A percentile compares a stretch with the other conserved stretches of the same genome.
Conservation (phyloP, 371 early-diverging fungal genomes). For the Mucor mucedo region DNA sequence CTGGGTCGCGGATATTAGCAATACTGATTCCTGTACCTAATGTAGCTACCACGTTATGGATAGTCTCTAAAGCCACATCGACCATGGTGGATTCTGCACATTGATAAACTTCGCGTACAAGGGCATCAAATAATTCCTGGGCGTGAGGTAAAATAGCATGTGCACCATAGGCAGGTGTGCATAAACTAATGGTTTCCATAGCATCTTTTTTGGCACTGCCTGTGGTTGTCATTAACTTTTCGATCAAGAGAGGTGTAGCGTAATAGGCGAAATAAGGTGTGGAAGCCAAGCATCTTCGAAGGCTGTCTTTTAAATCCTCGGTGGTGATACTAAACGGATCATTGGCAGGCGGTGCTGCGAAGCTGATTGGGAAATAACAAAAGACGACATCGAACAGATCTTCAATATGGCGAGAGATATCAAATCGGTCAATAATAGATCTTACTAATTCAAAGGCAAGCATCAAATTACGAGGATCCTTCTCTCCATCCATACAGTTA, state of each 20-base stretch:
- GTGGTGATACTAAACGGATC: slow-evolving; percentile 88
- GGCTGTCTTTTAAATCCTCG: slow-evolving; percentile 77
- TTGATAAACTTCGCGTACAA: slow-evolving; percentile 68
- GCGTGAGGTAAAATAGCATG: slow-evolving; percentile 64
- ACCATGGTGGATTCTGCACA: slow-evolving; percentile 69
- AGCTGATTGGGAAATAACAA: slow-evolving; percentile 97
- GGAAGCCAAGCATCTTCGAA: slow-evolving; percentile 71
- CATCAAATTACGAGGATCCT: slow-evolving; percentile 95
- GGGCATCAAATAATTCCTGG: slow-evolving; percentile 65
- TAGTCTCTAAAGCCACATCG: slow-evolving; percentile 57
- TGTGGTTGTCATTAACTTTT: slow-evolving; percentile 80
- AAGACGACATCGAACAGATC: slow-evolving; percentile 91
- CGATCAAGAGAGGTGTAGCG: slow-evolving; percentile 80
- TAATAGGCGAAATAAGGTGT: slow-evolving; percentile 74
- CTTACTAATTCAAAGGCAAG: slow-evolving; percentile 81
- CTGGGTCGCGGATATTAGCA: slow-evolving; percentile 53
- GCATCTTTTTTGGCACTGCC: slow-evolving; percentile 72
- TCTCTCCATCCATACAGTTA: slow-evolving; percentile 95
- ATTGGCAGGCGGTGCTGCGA: slow-evolving; percentile 80
- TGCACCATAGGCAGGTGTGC: slow-evolving; percentile 74
- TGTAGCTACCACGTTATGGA: slow-evolving; percentile 66
- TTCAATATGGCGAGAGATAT: slow-evolving; percentile 78
- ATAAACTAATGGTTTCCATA: slow-evolving; percentile 72
- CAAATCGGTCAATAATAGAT: slow-evolving; percentile 70
- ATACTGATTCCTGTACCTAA: slow-evolving; percentile 59